These are phyloP conservation scores for Sporothrix pseudoabietina DNA, from an alignment of 2,329 filamentous ascomycete genomes.

Conservation along the genomic window DNA sequence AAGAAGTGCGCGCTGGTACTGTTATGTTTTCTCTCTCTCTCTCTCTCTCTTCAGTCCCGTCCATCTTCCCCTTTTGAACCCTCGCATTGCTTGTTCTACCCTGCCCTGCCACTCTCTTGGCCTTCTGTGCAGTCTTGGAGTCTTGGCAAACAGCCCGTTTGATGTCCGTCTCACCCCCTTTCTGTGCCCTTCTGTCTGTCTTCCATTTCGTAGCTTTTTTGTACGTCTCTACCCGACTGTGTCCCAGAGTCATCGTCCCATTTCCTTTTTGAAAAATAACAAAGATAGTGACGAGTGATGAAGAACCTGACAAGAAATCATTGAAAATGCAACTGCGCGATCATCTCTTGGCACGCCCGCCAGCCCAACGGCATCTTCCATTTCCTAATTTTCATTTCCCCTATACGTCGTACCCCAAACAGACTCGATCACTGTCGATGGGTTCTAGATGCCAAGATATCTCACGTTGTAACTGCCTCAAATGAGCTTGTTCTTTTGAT, in stretches of 20 bases:
- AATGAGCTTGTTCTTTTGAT: background rate
- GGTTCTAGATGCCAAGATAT: constrained; percentile 13
- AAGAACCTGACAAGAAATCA: background rate
- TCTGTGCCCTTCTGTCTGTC: background rate
- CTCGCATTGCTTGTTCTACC: constrained; percentile 22
- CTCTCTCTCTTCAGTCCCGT: background rate
- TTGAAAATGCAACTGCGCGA: background rate
- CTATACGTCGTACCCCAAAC: background rate
- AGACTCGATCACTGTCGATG: background rate
- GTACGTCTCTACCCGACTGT: background rate
- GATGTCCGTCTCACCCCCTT: constrained; percentile 24
- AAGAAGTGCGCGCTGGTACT: too few species aligned
- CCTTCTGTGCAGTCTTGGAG: constrained; percentile 7
- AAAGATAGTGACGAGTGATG: constrained; percentile 10
- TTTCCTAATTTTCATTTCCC: background rate
- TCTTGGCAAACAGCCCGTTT: constrained; percentile 15
- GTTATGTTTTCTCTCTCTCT: background rate
- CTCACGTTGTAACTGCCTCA: background rate
- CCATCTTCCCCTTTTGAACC: background rate
- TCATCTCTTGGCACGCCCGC: constrained; percentile 15
- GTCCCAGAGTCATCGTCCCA: background rate
- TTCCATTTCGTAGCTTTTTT: background rate
- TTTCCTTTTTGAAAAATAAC: background rate
- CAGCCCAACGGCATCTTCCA: constrained; percentile 5
- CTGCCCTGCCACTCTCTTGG: constrained; percentile 12